Percentiles rank a stretch among this genome's conserved stretches.
These are phyloP conservation scores for Cordyceps militaris DNA, from an alignment of 2,329 filamentous ascomycete genomes.

Conservation along the genomic window DNA sequence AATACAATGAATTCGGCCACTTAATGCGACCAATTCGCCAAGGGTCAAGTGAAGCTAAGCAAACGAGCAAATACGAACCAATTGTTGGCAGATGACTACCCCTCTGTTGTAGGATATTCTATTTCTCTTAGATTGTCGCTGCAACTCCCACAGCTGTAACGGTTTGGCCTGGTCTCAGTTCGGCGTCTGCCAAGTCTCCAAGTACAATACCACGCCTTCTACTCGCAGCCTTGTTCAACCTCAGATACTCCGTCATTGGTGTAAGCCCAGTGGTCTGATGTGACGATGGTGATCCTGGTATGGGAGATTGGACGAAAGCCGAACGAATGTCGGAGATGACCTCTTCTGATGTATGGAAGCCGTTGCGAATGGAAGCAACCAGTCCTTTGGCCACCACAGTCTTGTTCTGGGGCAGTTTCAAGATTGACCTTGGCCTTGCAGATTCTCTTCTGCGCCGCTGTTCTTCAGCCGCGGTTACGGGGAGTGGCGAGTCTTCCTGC, in stretches of 20 bases:
- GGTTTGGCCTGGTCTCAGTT: background rate
- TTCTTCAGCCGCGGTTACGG: conserved; percentile 31
- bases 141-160: background rate
- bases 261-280: background rate
- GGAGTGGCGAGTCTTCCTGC: conserved; percentile 18
- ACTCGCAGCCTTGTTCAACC: background rate
- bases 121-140: background rate
- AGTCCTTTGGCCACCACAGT: background rate
- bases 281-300: background rate
- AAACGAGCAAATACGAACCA: conserved; percentile 5
- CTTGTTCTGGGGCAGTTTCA: conserved; percentile 21
- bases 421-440: conserved; percentile 26
- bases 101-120: background rate
- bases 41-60: background rate
- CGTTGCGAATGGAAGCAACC: background rate
- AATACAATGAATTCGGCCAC: conserved; percentile 1
- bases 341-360: background rate
- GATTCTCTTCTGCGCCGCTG: conserved; percentile 27
- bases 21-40: background rate
- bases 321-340: conserved; percentile 7
- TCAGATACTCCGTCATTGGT: conserved; percentile 4
- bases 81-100: background rate
- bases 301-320: background rate
- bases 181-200: background rate
- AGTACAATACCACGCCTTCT: background rate